A percentile compares a stretch with the other conserved stretches of the same genome.
Evolutionary conservation across 1,284 basidiomycete genomes (phyloP).

Genomic region (Apiotrichum gracile): DNA sequence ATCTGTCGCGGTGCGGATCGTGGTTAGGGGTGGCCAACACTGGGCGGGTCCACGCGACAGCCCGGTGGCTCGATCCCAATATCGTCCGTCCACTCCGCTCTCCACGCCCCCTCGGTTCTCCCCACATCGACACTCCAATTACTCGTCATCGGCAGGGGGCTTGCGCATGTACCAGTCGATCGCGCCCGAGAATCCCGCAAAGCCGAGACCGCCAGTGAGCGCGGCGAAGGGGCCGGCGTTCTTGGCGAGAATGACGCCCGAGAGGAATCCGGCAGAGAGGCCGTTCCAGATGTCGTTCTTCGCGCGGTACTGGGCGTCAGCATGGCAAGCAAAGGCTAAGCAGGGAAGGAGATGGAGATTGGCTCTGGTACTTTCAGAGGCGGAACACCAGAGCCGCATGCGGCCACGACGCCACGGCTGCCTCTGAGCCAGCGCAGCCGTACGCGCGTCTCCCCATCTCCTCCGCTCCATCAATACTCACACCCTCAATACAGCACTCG

Average conservation of each 20-base stretch:
- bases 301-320: constrained; percentile 70
- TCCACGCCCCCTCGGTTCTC: background rate
- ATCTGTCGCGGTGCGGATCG: too few species aligned
- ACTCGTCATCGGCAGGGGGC: constrained; percentile 72
- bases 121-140: background rate
- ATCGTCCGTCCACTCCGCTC: background rate
- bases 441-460: too few species aligned
- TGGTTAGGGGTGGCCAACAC: too few species aligned
- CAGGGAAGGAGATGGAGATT: too few species aligned
- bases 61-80: too few species aligned
- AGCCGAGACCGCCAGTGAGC: constrained; percentile 74
- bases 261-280: constrained; percentile 50
- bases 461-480: constrained; percentile 51
- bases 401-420: too few species aligned
- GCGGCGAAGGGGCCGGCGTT: constrained; percentile 77
- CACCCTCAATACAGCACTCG: constrained; percentile 93
- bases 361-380: too few species aligned
- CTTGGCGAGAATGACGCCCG: constrained; percentile 73
- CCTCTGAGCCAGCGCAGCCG: too few species aligned
- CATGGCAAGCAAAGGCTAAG: too few species aligned
- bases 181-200: constrained; percentile 81
- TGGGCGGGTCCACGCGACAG: too few species aligned
- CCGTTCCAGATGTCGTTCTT: constrained; percentile 86
- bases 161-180: constrained; percentile 81
- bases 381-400: too few species aligned